phyloP scores from a whole-genome alignment of 148 eudicot genomes.

The Vaccinium vitisidaea region DNA sequence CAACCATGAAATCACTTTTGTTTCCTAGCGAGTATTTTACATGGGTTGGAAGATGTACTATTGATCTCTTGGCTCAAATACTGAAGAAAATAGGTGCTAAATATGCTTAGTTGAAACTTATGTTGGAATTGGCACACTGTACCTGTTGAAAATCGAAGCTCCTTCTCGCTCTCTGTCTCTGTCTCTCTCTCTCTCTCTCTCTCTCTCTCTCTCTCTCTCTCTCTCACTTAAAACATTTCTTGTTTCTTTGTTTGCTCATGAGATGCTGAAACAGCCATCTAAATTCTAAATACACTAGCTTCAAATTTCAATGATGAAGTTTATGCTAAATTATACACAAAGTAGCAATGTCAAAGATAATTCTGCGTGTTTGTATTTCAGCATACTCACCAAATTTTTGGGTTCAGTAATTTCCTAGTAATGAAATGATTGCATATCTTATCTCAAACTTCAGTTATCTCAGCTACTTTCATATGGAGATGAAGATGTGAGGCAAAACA shows the following conservation, averaged over 20 bases:
- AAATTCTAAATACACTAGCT: neutral
- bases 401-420: neutral
- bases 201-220: neutral
- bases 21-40: neutral
- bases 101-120: neutral
- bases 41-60: neutral
- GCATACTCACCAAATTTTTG: neutral
- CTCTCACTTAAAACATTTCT: neutral
- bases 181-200: neutral
- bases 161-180: neutral
- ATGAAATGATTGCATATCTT: neutral
- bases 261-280: neutral
- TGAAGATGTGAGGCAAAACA: neutral
- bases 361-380: neutral
- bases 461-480: neutral
- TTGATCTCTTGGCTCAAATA: neutral
- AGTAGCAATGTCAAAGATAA: neutral
- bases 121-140: neutral
- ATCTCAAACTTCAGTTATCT: neutral
- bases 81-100: neutral
- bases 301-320: neutral
- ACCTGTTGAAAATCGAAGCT: neutral
- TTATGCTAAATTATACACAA: neutral
- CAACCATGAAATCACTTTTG: neutral
- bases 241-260: neutral